These are phyloP conservation scores for Globisporangium acanthophoron DNA, from an alignment of 352 stramenopile species.

Conservation along the genomic window DNA sequence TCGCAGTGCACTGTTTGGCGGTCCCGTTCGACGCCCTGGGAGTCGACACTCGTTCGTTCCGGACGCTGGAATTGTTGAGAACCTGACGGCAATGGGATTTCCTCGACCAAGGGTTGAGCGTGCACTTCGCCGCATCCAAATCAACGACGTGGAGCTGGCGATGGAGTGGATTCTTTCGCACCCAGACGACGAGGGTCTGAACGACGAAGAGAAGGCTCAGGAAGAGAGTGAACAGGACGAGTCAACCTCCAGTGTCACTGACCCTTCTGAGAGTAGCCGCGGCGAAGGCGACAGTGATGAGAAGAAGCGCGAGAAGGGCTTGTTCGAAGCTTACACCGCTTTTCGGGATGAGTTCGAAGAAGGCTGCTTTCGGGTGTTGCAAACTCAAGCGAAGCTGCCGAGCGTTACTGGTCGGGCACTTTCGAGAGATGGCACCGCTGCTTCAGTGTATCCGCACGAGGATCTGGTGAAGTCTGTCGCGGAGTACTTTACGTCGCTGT, in stretches of 20 bases:
- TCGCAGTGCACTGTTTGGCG: slow-evolving; percentile 46
- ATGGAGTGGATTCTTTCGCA: slow-evolving; percentile 96
- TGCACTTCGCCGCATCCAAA: slow-evolving; percentile 84
- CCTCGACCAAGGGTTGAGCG: slow-evolving; percentile 82
- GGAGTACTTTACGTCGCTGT: slow-evolving; percentile 63
- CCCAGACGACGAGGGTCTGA: slow-evolving; percentile 61
- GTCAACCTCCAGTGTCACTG: background rate
- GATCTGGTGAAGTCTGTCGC: slow-evolving; percentile 54
- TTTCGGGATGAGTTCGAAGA: slow-evolving; percentile 60
- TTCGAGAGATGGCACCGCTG: background rate
- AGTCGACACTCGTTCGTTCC: slow-evolving; percentile 76
- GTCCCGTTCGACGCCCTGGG: slow-evolving; percentile 12
- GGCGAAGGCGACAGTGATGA: slow-evolving; percentile 15
- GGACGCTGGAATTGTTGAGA: slow-evolving; percentile 88
- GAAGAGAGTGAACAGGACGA: slow-evolving; percentile 21
- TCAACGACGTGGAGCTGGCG: slow-evolving; percentile 92
- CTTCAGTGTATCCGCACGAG: slow-evolving; percentile 29
- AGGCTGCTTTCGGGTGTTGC: slow-evolving; percentile 61
- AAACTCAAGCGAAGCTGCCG: slow-evolving; percentile 23
- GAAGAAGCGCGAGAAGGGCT: slow-evolving; percentile 36
- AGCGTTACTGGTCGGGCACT: background rate
- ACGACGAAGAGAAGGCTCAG: slow-evolving; percentile 21
- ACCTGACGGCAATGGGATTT: slow-evolving; percentile 95
- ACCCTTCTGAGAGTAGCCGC: background rate
- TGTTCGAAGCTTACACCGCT: slow-evolving; percentile 44